These are phyloP conservation scores for Thelonectria discophora DNA, from an alignment of 2,329 filamentous ascomycete species.

Conservation along the genomic window DNA sequence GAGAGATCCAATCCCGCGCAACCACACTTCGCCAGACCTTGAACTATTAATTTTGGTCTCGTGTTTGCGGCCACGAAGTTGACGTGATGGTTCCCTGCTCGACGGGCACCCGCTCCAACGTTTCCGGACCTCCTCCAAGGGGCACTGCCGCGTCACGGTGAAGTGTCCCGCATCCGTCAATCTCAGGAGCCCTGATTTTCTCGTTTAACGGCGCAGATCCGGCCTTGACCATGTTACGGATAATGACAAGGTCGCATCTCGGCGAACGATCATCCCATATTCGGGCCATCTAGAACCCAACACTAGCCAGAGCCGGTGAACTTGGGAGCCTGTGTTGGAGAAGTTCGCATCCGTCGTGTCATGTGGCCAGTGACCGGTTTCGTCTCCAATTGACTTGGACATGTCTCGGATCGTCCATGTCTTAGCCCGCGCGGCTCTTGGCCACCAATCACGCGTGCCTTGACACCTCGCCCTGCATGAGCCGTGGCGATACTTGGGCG, in stretches of 20 bases:
- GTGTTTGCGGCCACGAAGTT: slow-evolving; percentile 1
- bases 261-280: neutral
- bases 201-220: slow-evolving; percentile 7
- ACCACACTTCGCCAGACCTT: neutral
- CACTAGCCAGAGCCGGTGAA: neutral
- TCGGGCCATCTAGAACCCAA: neutral
- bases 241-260: neutral
- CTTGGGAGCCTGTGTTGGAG: neutral
- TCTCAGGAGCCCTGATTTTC: neutral
- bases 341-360: neutral
- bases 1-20: slow-evolving; percentile 4
- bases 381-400: neutral
- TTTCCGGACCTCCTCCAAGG: neutral
- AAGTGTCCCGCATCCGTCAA: slow-evolving; percentile 4
- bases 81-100: neutral
- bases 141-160: neutral
- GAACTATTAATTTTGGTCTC: neutral
- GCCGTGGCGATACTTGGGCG: neutral
- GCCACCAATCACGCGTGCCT: neutral
- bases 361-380: neutral
- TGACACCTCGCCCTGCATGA: neutral
- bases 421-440: neutral
- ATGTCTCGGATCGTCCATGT: slow-evolving; percentile 3
- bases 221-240: neutral
- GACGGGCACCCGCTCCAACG: neutral